A percentile compares a stretch with the other conserved stretches of the same genome.
phyloP scores from a whole-genome alignment of 2,329 filamentous ascomycete species.

The Bipolaris oryzae region DNA sequence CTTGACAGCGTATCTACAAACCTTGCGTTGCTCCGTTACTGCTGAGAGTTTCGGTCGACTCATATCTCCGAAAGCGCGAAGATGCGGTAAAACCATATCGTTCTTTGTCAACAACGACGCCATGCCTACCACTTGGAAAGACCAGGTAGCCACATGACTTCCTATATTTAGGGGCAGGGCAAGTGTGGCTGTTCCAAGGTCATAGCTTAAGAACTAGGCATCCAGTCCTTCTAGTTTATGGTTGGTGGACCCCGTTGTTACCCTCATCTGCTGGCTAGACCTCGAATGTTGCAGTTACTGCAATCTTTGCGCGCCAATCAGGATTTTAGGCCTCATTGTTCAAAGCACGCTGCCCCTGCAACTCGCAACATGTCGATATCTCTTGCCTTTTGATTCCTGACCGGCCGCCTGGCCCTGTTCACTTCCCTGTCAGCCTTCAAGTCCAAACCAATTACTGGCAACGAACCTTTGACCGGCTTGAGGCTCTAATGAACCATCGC shows the following conservation, averaged over 20 bases:
- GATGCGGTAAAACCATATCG: constrained; percentile 6
- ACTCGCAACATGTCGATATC: background rate
- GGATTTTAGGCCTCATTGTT: background rate
- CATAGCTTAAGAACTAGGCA: constrained; percentile 14
- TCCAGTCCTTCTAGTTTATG: constrained; percentile 5
- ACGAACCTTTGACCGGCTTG: background rate
- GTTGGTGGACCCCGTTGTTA: constrained; percentile 6
- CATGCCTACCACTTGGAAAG: constrained; percentile 4
- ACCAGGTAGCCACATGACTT: constrained; percentile 2
- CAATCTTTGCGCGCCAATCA: background rate
- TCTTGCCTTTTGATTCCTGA: background rate
- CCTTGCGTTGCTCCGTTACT: constrained; percentile 13
- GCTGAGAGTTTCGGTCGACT: background rate
- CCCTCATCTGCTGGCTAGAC: background rate
- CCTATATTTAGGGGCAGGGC: background rate
- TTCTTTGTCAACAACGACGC: constrained; percentile 3
- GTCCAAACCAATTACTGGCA: background rate
- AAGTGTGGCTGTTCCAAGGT: constrained; percentile 7
- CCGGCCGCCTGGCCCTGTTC: background rate
- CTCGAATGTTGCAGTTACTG: background rate
- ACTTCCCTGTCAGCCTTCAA: background rate
- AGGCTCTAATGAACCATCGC: background rate
- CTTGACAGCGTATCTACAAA: constrained; percentile 6
- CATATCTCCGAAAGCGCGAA: constrained; percentile 9
- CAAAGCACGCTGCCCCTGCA: background rate